Base-by-base conservation (phyloP, 208 protist genomes). In the Leishmania aethiopica region DNA sequence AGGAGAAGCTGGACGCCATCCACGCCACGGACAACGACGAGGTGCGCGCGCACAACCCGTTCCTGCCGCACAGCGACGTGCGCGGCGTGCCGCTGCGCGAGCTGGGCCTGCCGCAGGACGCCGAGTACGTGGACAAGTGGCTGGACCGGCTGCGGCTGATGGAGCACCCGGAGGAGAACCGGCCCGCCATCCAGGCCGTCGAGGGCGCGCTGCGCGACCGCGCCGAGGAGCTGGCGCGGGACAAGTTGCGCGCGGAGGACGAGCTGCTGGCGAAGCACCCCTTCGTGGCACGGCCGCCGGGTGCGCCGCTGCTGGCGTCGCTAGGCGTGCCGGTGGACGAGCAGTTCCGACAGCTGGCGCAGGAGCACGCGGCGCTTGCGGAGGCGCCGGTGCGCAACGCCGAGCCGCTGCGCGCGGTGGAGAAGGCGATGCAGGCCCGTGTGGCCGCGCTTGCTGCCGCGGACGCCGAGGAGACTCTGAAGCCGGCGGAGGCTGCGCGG, bases 181-280 rank as follows among this genome's bases (percentile, higher is more conserved):
- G 45, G 70, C 7, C 80, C 94, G 79, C 91, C 91, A 4, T 94
- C 85, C 81, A 76, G 93, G 75, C 53, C 79, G 71, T 78, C 87
- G 70, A 25, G 47, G 77, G 71, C 81, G 32, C 80, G 80, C 72
- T 86, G 82, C 72, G 78, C 85, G 66, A 85, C 77, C 72, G 51
- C 88, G 83, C 85, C 28, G 84, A 88, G 74, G 87, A 91, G 79
- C 84, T 85, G 77, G 83, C 80, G 57, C 37, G 32, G 19, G 87
- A 85, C 40, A 74, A 90, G 49, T n/a, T 88, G 47, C 80, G 87
- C 79, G 59, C 49, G 28, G 59, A 64, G 59, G 59, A 28, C 25
- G 59, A 64, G 59, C 59, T 74, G 51, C 70, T 76, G 70, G 85
- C 62, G 57, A 73, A 79, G 59, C 82, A 91, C 80, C 70, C 87